Evolutionary conservation across 768 basidiomycete species (phyloP).

Genomic region (Termitomyces bulborhizus): DNA sequence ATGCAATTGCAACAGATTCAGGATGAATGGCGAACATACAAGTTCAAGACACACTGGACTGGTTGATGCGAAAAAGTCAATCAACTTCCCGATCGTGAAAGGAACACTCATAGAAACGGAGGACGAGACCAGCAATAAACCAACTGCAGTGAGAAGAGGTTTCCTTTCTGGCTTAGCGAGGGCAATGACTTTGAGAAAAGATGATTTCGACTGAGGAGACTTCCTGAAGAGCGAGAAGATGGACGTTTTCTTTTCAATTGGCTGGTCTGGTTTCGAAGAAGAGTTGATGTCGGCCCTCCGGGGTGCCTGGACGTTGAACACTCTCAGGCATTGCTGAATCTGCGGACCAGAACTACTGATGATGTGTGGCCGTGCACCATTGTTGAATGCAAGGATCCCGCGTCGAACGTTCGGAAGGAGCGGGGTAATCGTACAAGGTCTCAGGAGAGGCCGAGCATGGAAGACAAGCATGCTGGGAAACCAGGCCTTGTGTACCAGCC

Average conservation of each 20-base stretch:
- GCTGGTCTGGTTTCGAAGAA: background rate
- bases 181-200: constrained; percentile 66
- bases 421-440: constrained; percentile 1
- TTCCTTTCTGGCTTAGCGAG: constrained; percentile 82
- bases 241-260: constrained; percentile 4
- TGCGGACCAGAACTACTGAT: background rate
- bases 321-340: background rate
- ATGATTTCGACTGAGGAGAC: constrained; percentile 44
- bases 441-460: constrained; percentile 10
- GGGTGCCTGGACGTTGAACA: constrained; percentile 7
- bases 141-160: constrained; percentile 69
- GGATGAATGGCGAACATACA: background rate
- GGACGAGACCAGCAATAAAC: constrained; percentile 80
- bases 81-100: constrained; percentile 87
- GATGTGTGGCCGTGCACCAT: background rate
- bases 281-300: constrained; percentile 2
- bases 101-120: constrained; percentile 90
- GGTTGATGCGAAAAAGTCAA: constrained; percentile 82
- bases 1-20: background rate
- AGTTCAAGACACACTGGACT: constrained; percentile 49
- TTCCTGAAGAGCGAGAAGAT: constrained; percentile 26
- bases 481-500: constrained; percentile 2
- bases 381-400: background rate
- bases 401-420: constrained; percentile 1
- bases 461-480: constrained; percentile 9